These are phyloP conservation scores for Cystobasidiaceae sp. DNA, from an alignment of 1,284 basidiomycete genomes.

Conservation along the genomic window DNA sequence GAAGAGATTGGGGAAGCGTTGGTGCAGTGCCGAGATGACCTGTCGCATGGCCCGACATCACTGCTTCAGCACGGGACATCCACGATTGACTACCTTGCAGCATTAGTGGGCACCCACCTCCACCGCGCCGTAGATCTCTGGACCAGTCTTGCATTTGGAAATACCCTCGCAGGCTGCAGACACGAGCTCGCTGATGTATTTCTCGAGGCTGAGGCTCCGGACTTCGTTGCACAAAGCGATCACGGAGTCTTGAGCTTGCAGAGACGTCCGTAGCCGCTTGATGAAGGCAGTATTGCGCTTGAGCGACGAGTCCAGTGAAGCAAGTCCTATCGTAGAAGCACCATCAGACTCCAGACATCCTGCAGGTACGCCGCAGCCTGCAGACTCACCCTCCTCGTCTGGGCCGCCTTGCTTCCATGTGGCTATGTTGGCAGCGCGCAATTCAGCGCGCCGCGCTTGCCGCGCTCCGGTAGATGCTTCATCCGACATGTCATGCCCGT, in stretches of 20 bases:
- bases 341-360: neutral
- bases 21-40: constrained; percentile 83
- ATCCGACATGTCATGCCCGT: constrained; percentile 19
- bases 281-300: constrained; percentile 90
- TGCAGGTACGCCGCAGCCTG: neutral
- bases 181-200: constrained; percentile 92
- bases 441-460: constrained; percentile 15
- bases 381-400: constrained; percentile 12
- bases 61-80: too few relatives aligned
- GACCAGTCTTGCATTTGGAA: constrained; percentile 73
- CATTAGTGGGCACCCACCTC: constrained; percentile 70
- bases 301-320: constrained; percentile 71
- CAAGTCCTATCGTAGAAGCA: neutral
- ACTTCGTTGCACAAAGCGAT: constrained; percentile 88
- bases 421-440: constrained; percentile 24
- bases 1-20: constrained; percentile 75
- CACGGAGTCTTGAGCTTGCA: constrained; percentile 64
- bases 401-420: constrained; percentile 17
- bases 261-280: constrained; percentile 75
- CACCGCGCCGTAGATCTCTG: constrained; percentile 83
- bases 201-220: constrained; percentile 79
- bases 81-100: too few relatives aligned
- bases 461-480: constrained; percentile 9
- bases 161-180: constrained; percentile 82
- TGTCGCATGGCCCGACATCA: too few relatives aligned